Conservation (phyloP, 352 stramenopile species). For the Pythium vanterpoolii region DNA sequence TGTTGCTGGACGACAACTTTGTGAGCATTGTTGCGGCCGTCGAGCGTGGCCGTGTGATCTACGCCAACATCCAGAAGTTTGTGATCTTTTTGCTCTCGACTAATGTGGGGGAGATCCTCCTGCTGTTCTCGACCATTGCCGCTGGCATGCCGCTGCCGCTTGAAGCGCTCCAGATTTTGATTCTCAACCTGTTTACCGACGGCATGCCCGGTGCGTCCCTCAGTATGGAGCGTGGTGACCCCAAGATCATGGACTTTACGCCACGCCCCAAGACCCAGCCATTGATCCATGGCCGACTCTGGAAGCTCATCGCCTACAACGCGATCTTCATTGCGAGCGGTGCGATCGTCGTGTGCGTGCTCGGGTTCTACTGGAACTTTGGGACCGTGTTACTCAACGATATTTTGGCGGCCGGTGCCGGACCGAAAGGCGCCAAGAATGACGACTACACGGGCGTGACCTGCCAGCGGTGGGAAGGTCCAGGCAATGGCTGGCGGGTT, state of each 20-base stretch:
- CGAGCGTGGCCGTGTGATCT: conserved; percentile 95
- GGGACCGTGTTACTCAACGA: conserved; percentile 40
- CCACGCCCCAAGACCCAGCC: conserved; percentile 50
- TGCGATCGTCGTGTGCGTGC: conserved; percentile 42
- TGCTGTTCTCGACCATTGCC: conserved; percentile 72
- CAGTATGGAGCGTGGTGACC: conserved; percentile 70
- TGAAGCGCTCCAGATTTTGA: conserved; percentile 97
- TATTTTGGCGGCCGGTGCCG: conserved; percentile 50
- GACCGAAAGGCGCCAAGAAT: conserved; percentile 28
- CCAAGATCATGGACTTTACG: conserved; percentile 57
- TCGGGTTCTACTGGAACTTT: conserved; percentile 79
- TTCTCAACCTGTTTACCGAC: conserved; percentile 99
- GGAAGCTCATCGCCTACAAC: conserved; percentile 58
- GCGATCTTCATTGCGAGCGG: conserved; percentile 44
- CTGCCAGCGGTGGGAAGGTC: conserved; percentile 48
- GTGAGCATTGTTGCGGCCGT: conserved; percentile 96
- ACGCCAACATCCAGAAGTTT: conserved; percentile 99
- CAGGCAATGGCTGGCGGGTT: conserved; percentile 35
- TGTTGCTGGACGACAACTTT: conserved; percentile 98
- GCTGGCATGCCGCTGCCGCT: conserved; percentile 77
- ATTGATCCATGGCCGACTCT: conserved; percentile 60
- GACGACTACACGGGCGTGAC: conserved; percentile 58
- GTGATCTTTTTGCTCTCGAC: conserved; percentile 98
- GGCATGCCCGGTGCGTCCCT: conserved; percentile 71
- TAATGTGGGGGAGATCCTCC: conserved; percentile 94